Evolutionary conservation across 163 green algal genomes (phyloP), one percentile per base, ranked within the genome.

Genomic region (Smithsoniella earleae): DNA sequence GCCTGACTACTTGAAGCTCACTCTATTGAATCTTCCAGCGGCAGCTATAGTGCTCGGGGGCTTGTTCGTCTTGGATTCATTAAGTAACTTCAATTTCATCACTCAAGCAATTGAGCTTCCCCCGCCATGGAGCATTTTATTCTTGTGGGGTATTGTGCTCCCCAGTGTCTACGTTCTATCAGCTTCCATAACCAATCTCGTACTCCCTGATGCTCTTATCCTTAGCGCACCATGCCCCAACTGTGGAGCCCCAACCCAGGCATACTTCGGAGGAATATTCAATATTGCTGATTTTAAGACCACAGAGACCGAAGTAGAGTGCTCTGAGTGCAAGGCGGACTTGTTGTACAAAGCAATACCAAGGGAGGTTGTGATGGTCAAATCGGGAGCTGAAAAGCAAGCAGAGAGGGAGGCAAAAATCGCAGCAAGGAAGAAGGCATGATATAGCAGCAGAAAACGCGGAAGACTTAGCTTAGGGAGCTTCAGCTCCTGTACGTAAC

Each of bases 1-100:
- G n/a, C 84, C 91, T 13, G 92, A 97, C 79, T 97, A 97, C 83
- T 62, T 96, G 3, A 87, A 85, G 69, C 93, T 98, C 89, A 88
- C 85, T 2, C 76, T 80, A 4, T 82, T 98, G 18, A 97, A 97
- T 79, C n/a, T 97, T 25, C 92, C 92, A 3, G 91, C 89, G 5
- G 88, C 87, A 3, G 49, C 95, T n/a, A 45, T 93, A 62, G 84
- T 92, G 54, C 81, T 95, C 65, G 80, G 85, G 22, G 66, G 79
- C 20, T 75, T 98, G 10, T 97, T 97, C 66, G 76, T 79, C 22
- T 79, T 95, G 1, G 92, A 98, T n/a, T n/a, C n/a, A n/a, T n/a
- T 79, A 88, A 95, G 82, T 30, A 95, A 31, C 96, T 88, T 8
- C 90, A 86, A 45, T 96, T 97, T 77, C 81, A 90, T 66, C 85